phyloP scores from a whole-genome alignment of 805 yeast genomes.

The Maudiozyma serrabonitensis region DNA sequence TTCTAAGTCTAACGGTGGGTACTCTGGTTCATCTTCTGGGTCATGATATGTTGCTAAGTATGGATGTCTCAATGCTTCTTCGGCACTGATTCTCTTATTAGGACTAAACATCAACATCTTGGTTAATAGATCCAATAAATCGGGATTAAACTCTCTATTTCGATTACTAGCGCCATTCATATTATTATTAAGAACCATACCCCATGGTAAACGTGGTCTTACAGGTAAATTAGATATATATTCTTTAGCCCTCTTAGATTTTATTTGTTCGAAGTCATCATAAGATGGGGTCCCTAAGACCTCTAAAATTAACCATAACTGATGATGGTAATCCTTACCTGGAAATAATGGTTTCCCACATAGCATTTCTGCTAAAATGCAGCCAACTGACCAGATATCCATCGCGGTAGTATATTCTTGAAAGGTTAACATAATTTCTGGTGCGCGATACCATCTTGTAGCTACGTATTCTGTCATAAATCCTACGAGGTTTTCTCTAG shows the following conservation, averaged over 20 bases:
- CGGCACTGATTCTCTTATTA: constrained; percentile 61
- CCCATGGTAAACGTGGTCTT: constrained; percentile 43
- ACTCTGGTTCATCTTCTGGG: constrained; percentile 59
- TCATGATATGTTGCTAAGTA: constrained; percentile 60
- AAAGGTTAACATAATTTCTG: constrained; percentile 69
- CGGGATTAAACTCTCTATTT: constrained; percentile 29
- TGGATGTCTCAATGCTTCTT: constrained; percentile 66
- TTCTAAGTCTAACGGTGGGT: constrained; percentile 27
- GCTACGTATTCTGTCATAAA: constrained; percentile 75
- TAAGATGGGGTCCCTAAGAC: constrained; percentile 63
- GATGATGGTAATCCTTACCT: constrained; percentile 66
- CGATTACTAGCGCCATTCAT: not conserved
- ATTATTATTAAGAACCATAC: constrained; percentile 20
- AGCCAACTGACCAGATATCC: constrained; percentile 76
- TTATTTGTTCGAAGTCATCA: constrained; percentile 66
- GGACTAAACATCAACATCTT: constrained; percentile 68
- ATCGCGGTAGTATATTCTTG: constrained; percentile 68
- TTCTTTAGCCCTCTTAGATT: constrained; percentile 66
- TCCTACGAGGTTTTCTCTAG: constrained; percentile 40
- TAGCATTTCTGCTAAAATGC: constrained; percentile 64
- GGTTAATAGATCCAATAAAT: constrained; percentile 53
- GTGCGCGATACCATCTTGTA: constrained; percentile 79
- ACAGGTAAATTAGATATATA: constrained; percentile 61
- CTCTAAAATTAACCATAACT: constrained; percentile 53
- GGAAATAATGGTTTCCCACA: constrained; percentile 59